Evolutionary conservation across 1,284 basidiomycete species (phyloP), one percentile per base, ranked within the genome.

Genomic region (Trichosporon sp.): DNA sequence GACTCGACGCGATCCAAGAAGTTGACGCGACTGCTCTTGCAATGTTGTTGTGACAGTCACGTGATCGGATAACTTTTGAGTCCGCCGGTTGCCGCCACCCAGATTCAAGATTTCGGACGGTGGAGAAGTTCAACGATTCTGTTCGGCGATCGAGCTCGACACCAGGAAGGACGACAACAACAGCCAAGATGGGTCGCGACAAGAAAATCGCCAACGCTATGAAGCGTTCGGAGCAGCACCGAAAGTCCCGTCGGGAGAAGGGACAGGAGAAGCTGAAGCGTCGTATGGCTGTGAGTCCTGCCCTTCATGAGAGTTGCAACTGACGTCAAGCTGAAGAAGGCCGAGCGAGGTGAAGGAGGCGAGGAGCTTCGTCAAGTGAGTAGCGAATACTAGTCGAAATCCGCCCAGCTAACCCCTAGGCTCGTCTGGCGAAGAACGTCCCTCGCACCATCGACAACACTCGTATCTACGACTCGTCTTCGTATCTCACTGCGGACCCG

Each of bases 371-470:
- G 75, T 70, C 72, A 70, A 75, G 79, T 81, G 12, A 62, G 77
- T 68, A 13, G 23, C 5, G 2, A 23, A 11, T 18, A 21, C 8
- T 21, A 23, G 38, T 12, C 6, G 23, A 15, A 13, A 53, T 42
- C 3, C 11, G 38, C 32, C 8, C n/a, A 51, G 47, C 68, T 72
- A 56, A 68, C 32, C 18, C n/a, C 56, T 64, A 94, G 92, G 90
- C 89, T 88, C 88, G 94, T 70, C 83, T 93, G 44, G 87, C 88
- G 6, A 88, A 91, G 76, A 97, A 98, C 85, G 86, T 95, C 23
- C 93, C 96, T 0, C 87, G 89, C 51, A 99, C 96, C 0, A 89
- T 98, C 42, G 96, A 99, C 80, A 98, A 98, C 81, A 92, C 90
- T 65, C 89, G 95, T 71, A 90, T 95, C 81, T 92, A 88, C 80